Conservation (phyloP, 2,329 filamentous ascomycete species). For the Pseudocercospora macadamiae region DNA sequence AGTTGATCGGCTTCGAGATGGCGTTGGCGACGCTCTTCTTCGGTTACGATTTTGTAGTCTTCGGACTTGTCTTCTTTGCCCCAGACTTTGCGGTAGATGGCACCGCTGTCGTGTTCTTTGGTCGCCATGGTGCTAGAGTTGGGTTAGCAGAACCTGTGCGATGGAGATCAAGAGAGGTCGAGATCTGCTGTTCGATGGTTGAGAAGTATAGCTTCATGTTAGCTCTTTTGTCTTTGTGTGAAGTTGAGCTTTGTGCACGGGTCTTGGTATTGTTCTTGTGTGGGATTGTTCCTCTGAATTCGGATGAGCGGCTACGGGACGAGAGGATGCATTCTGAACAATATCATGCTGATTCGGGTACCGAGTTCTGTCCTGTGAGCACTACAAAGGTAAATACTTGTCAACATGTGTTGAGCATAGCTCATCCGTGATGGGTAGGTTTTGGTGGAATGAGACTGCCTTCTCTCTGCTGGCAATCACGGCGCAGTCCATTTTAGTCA, state of each 20-base stretch:
- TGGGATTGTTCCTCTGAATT: background rate
- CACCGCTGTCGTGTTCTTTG: slow-evolving; percentile 5
- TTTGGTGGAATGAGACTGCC: no score
- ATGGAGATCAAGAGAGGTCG: background rate
- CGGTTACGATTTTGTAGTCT: slow-evolving; percentile 6
- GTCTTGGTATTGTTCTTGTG: slow-evolving; percentile 1
- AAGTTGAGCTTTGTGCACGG: background rate
- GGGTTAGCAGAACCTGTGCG: background rate
- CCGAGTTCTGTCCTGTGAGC: no score
- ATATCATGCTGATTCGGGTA: no score
- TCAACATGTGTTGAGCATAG: no score
- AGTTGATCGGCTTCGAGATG: background rate
- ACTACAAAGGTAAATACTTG: no score
- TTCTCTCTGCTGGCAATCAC: no score
- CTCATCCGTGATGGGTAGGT: no score
- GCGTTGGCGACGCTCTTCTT: background rate
- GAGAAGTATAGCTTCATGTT: background rate
- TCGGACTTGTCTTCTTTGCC: slow-evolving; percentile 1
- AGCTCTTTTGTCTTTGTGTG: background rate
- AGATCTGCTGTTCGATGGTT: background rate
- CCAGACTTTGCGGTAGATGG: slow-evolving; percentile 1
- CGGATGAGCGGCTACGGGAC: no score
- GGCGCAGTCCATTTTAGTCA: no score
- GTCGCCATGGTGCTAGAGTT: slow-evolving; percentile 1
- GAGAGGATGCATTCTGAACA: no score